Percentiles rank a stretch among this genome's conserved stretches.
These are phyloP conservation scores for Puccinia triticina DNA, from an alignment of 1,284 basidiomycete genomes.

Conservation along the genomic window DNA sequence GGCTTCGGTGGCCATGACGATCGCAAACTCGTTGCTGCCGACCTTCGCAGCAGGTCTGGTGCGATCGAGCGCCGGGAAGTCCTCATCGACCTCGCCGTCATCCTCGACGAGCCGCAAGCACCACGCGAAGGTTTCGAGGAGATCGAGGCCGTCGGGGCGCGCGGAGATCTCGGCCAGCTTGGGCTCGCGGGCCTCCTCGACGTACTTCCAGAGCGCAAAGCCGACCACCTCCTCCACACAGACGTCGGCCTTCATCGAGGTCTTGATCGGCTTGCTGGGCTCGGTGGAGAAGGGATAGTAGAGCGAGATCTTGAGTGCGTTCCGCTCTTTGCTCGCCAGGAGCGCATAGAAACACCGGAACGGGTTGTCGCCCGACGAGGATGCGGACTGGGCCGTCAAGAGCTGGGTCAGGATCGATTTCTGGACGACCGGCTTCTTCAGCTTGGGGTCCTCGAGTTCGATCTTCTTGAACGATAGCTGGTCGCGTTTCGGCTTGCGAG, in stretches of 20 bases:
- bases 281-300: constrained; percentile 82
- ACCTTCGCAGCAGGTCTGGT: constrained; percentile 83
- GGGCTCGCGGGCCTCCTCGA: constrained; percentile 82
- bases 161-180: constrained; percentile 70
- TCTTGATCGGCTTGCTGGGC: constrained; percentile 64
- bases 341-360: constrained; percentile 62
- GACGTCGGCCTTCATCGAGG: constrained; percentile 79
- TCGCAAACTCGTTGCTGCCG: constrained; percentile 85
- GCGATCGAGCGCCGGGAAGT: constrained; percentile 96
- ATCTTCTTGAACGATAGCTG: constrained; percentile 35
- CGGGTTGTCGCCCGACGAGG: constrained; percentile 57
- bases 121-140: constrained; percentile 81
- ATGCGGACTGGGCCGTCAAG: constrained; percentile 29
- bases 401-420: constrained; percentile 43
- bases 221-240: constrained; percentile 95
- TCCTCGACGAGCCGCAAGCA: constrained; percentile 93
- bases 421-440: constrained; percentile 10
- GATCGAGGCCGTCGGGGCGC: constrained; percentile 68
- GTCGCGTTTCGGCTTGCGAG: constrained; percentile 16
- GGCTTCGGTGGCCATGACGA: constrained; percentile 70
- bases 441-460: neutral
- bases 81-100: constrained; percentile 97
- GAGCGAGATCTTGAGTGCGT: constrained; percentile 69
- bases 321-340: constrained; percentile 58
- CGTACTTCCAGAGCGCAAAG: constrained; percentile 85